Evolutionary conservation across 78 protist species (phyloP), one percentile per base, ranked within the genome.

Genomic region (Polysphondylium violaceum): DNA sequence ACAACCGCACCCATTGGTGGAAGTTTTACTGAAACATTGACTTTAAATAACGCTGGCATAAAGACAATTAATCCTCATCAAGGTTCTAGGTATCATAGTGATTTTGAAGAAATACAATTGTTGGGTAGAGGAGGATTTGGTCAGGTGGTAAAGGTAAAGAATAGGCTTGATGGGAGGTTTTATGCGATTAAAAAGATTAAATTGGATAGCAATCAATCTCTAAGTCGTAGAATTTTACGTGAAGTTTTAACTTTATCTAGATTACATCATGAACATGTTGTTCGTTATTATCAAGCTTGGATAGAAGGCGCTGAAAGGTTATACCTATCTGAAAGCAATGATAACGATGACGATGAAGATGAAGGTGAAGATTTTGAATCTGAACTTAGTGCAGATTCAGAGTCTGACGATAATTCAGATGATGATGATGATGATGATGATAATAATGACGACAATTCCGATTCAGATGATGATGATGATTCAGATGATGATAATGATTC

Each of bases 221-320:
- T 71, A 31, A 68, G 68, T 50, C 40, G 33, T 31, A 63, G 87
- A 58, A 93, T 93, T 31, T 17, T 85, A 60, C 60, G 95, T 33
- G 95, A 93, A 25, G 95, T 93, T 25, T 77, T 79, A 17, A 93
- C 95, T 43, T 79, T 93, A 12, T 76, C 94, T 21, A 75, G 86
- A 36, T 33, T 93, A n/a, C 89, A 93, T 69, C 95, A 93, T 53
- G 87, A 93, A 69, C 86, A 93, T 60, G 95, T 93, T 33, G 95
- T 93, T 14, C 19, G 95, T 12, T 92, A 93, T 35, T 93, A 85
- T 65, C 95, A 93, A 55, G 95, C 95, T 27, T 93, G 95, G 95
- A 53, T 93, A 6, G 95, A 93, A 67, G 83, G 86, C 29, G 65
- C 64, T 31, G 81, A 79, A 35, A 58, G 76, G 47, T 64, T 78